These are phyloP conservation scores for Malus sieversii DNA, from an alignment of 306 rosid species.

Conservation along the genomic window DNA sequence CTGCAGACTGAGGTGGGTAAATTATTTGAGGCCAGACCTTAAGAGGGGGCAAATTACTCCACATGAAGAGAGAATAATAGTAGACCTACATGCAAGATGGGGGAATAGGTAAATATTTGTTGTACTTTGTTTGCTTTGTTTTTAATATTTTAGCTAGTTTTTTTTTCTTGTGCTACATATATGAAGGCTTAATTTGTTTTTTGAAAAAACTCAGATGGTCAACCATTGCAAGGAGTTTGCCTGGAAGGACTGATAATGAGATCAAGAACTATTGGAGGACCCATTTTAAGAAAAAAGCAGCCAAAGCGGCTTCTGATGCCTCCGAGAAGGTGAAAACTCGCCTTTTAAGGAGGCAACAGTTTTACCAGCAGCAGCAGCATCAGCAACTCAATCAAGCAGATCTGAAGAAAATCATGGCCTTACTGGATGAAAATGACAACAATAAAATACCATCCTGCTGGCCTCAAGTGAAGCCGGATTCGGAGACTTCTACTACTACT, in stretches of 20 bases:
- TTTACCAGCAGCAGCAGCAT: conserved; percentile 37
- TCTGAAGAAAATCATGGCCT: conserved; percentile 47
- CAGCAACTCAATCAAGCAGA: conserved; percentile 37
- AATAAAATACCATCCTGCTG: conserved; percentile 15
- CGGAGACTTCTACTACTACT: conserved; percentile 1
- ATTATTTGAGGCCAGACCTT: conserved; percentile 84
- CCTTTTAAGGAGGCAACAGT: conserved; percentile 51
- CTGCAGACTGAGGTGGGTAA: conserved; percentile 97
- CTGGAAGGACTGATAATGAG: conserved; percentile 95
- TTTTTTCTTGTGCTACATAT: background rate
- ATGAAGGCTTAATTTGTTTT: background rate
- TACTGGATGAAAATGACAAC: conserved; percentile 43
- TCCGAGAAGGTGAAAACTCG: conserved; percentile 56
- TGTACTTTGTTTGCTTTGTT: background rate
- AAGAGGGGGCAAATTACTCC: conserved; percentile 96
- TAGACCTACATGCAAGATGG: conserved; percentile 86
- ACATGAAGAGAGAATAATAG: conserved; percentile 77
- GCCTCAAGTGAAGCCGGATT: conserved; percentile 43
- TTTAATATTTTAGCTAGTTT: background rate
- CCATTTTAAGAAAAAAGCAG: conserved; percentile 78
- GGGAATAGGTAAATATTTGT: conserved; percentile 67
- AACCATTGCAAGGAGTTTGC: conserved; percentile 85
- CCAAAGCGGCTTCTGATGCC: conserved; percentile 39
- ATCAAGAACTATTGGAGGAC: conserved; percentile 96
- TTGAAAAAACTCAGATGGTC: conserved; percentile 57